Percentiles rank a stretch among this genome's conserved stretches.
Evolutionary conservation across 2,329 filamentous ascomycete species (phyloP).

Genomic region (Exophiala alcalophila): DNA sequence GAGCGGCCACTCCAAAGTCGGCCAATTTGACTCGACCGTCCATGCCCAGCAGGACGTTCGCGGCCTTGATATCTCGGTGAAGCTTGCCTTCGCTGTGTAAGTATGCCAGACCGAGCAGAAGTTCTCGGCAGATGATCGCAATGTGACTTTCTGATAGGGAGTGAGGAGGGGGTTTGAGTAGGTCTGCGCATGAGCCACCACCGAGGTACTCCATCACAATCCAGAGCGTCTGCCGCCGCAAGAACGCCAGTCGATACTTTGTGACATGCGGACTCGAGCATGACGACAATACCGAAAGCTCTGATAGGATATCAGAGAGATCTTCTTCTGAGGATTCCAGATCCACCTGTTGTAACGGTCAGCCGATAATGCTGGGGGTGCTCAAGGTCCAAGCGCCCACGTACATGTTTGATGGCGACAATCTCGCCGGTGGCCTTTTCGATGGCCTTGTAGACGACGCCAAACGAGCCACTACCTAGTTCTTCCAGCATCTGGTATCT

Average conservation of each 20-base stretch:
- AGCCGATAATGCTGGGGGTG: background rate
- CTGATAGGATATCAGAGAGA: constrained; percentile 95
- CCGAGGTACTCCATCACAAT: constrained; percentile 99
- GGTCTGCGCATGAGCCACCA: constrained; percentile 88
- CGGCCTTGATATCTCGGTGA: constrained; percentile 94
- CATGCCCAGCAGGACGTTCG: constrained; percentile 90
- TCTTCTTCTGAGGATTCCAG: constrained; percentile 98
- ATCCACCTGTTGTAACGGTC: constrained; percentile 67
- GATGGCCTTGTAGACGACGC: constrained; percentile 94
- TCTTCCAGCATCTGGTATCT: constrained; percentile 96
- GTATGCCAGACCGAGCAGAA: constrained; percentile 87
- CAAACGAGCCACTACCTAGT: constrained; percentile 93
- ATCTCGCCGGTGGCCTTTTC: constrained; percentile 86
- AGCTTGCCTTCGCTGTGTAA: constrained; percentile 93
- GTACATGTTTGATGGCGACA: constrained; percentile 93
- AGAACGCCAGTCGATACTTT: constrained; percentile 92
- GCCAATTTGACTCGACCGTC: constrained; percentile 90
- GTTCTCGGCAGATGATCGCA: constrained; percentile 87
- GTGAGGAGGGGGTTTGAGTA: constrained; percentile 55
- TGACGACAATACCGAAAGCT: constrained; percentile 91
- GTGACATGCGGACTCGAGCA: constrained; percentile 90
- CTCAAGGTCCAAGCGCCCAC: too few species aligned
- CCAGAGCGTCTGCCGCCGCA: constrained; percentile 96
- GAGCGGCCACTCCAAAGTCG: constrained; percentile 94
- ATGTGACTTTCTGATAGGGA: constrained; percentile 77